Evolutionary conservation across 1,139 yeast species (phyloP), one percentile per base, ranked within the genome.

Genomic region (Candida tetrigidarum): DNA sequence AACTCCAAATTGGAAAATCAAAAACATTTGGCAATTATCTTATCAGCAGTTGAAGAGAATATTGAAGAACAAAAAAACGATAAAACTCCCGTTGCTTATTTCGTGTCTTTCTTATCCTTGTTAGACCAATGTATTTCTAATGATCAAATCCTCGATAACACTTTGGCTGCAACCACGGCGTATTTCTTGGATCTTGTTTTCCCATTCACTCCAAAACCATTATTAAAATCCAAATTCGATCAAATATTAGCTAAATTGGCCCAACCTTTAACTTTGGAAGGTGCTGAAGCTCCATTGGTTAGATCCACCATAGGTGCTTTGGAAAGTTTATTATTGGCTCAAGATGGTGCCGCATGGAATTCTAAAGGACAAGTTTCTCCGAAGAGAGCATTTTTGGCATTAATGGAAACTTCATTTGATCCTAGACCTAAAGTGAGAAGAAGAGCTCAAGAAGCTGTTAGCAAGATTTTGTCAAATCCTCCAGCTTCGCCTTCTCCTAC

Each of bases 371-470:
- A 78, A 43, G 74, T 88, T 52, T 84, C 93, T 23, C 96, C 97
- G 25, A 80, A 79, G 59, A 81, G 96, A 69, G 96, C 95, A 20
- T 69, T 92, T 50, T 78, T 81, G 39, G 97, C 96, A 30, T 67
- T 95, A 48, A 69, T 93, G 50, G 92, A 90, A 58, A 75, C 91
- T 51, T 80, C 93, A 0, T 69, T 88, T 44, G 99, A 95, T 63
- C 85, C 89, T 37, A 80, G 99, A 62, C 99, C 99, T 27, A 95
- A 95, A 60, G 96, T 95, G 10, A 83, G 99, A 65, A 90, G 88
- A 79, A 83, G 97, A 71, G 96, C 98, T 2, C 88, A 86, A 56
- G 99, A 93, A 48, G 88, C 97, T 2, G 76, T 93, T 16, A 67
- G 76, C 39, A 76, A 71, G 5, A 71, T 93, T 26, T 70, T 93